phyloP scores from a whole-genome alignment of 441 rosid species.

The Adansonia grandidieri region DNA sequence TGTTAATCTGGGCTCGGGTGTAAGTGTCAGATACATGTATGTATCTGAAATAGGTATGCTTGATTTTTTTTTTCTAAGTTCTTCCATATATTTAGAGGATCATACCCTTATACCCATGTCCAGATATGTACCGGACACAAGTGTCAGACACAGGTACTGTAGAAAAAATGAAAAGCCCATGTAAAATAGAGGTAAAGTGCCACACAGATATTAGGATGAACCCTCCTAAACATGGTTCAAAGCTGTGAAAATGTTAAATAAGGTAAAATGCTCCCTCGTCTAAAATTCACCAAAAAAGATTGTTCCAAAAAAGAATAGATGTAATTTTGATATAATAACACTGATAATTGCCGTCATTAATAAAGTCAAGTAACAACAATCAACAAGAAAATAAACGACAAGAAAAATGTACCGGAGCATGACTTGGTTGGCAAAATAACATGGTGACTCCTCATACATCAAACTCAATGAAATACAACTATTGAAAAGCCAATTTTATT shows the following conservation, averaged over 20 bases:
- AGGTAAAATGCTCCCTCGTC: not conserved
- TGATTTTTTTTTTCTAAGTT: no score
- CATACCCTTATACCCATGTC: no score
- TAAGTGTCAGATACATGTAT: no score
- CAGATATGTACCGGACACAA: no score
- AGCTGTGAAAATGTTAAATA: not conserved
- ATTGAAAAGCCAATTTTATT: slow-evolving; percentile 13
- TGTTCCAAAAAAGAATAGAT: not conserved
- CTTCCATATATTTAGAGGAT: no score
- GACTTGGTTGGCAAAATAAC: not conserved
- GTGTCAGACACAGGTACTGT: no score
- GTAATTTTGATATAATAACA: not conserved
- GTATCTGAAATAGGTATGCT: no score
- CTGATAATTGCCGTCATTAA: not conserved
- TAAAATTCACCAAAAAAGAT: not conserved
- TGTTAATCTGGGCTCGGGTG: no score
- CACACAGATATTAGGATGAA: not conserved
- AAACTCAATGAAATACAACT: not conserved
- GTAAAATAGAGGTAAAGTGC: not conserved
- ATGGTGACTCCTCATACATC: not conserved
- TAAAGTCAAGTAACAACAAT: not conserved
- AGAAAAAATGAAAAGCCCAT: no score
- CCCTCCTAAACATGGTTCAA: not conserved
- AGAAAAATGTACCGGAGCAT: not conserved
- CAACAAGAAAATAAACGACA: not conserved